A percentile compares a stretch with the other conserved stretches of the same genome.
These are phyloP conservation scores for Sporothrix euskadiensis DNA, from an alignment of 2,329 filamentous ascomycete genomes.

Conservation along the genomic window DNA sequence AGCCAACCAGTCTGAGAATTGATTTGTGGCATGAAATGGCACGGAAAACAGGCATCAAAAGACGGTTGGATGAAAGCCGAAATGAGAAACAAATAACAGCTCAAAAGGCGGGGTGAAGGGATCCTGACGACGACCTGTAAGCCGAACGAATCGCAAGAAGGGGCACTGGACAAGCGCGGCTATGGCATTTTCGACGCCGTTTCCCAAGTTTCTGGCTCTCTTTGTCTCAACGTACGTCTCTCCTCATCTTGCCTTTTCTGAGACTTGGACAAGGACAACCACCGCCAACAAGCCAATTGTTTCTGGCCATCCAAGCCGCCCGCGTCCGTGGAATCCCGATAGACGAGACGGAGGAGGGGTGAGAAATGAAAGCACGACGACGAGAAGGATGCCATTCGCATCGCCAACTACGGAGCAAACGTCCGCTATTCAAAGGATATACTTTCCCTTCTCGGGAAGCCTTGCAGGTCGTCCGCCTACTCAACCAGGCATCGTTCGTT, in stretches of 20 bases:
- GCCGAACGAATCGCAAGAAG: not conserved
- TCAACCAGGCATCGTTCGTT: constrained; percentile 8
- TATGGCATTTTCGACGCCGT: not conserved
- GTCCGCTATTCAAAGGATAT: not conserved
- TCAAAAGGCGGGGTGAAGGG: not conserved
- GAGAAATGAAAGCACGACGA: not conserved
- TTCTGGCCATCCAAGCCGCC: not conserved
- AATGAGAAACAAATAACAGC: not conserved
- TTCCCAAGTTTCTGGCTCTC: not conserved
- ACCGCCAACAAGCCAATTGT: constrained; percentile 9
- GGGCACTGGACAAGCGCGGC: constrained; percentile 15
- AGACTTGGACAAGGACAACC: not conserved
- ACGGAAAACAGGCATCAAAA: not conserved
- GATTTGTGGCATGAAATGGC: not conserved
- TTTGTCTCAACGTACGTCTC: not conserved
- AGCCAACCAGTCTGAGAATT: not conserved
- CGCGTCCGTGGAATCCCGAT: constrained; percentile 18
- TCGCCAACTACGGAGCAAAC: not conserved
- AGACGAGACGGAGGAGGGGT: not conserved
- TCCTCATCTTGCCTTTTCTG: constrained; percentile 1
- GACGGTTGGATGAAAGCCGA: not conserved
- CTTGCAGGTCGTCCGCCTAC: not conserved
- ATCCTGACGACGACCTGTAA: not conserved
- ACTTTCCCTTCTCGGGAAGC: constrained; percentile 20
- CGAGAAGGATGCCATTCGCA: not conserved